These are phyloP conservation scores for Myxozyma melibiosi DNA, from an alignment of 805 yeast genomes.

Conservation along the genomic window DNA sequence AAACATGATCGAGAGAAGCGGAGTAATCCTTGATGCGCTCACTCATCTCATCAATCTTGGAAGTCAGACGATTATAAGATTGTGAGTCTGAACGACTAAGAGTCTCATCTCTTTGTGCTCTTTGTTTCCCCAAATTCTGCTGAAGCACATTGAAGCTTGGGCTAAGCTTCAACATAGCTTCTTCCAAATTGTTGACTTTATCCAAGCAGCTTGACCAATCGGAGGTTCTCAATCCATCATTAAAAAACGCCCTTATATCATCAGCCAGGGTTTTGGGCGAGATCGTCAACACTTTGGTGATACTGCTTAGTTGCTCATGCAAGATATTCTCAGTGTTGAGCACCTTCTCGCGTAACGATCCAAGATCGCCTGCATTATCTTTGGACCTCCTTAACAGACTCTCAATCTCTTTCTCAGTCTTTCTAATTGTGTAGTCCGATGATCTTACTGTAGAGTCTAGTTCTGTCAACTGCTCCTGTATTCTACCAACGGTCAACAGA, in stretches of 20 bases:
- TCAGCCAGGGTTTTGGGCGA: conserved; percentile 1
- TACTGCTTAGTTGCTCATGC: conserved; percentile 3
- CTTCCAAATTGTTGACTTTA: background rate
- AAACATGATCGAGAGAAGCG: background rate
- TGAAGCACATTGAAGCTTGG: background rate
- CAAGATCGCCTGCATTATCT: conserved; percentile 44
- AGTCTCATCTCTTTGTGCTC: background rate
- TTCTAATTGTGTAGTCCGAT: conserved; percentile 41
- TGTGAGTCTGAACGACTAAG: no score
- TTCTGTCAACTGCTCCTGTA: conserved; percentile 38
- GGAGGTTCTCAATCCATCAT: background rate
- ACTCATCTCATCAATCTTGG: background rate
- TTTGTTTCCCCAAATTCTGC: background rate
- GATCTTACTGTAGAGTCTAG: conserved; percentile 40
- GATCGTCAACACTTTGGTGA: background rate
- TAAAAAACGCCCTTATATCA: background rate
- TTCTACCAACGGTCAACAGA: conserved; percentile 32
- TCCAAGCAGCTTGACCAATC: background rate
- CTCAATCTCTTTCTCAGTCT: conserved; percentile 42
- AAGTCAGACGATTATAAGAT: no score
- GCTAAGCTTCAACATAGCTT: background rate
- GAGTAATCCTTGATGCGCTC: background rate
- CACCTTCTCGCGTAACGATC: conserved; percentile 33
- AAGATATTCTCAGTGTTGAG: conserved; percentile 5
- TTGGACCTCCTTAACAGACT: conserved; percentile 42